Base-by-base conservation (phyloP, 2,329 filamentous ascomycete genomes). In the Domatiomyces catenatus region DNA sequence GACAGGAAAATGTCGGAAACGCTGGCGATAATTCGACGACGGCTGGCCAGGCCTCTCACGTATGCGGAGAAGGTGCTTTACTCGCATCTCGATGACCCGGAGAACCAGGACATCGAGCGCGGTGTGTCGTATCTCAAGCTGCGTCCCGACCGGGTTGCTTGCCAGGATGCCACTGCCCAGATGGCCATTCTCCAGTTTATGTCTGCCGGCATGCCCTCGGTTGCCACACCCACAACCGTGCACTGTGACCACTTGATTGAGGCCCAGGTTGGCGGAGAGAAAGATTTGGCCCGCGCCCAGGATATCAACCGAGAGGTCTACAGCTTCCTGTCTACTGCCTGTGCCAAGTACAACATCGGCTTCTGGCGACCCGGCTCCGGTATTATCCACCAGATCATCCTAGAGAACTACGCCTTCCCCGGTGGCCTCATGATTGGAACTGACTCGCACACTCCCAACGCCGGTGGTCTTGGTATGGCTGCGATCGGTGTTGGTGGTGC, bases 141-240 rank as follows among this genome's bases (percentile, higher is more conserved):
- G 61, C 86, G 92, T 60, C 92, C 92, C 52, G 92, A 98, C 68
- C 86, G 92, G 71, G 92, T 98, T 64, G 92, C 92, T 70, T 96
- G 92, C 78, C 92, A 98, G 77, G 92, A 98, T 79, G 92, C 92
- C 67, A 96, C 92, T 54, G 92, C 92, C 58, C 92, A 98, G 79
- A 98, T 98, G 92, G 92, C 92, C 58, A 94, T 98, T 61, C 79
- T 98, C 53, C 92, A 98, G 76, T 98, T 98, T 80, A 98, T 98
- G 89, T 94, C 87, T 50, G 90, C 92, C 54, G 90, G 90, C 69
- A 90, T 98, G 86, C 86, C 87, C 59, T 83, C 84, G 20, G 92
- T 96, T 55, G 89, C 89, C 57, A 96, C 93, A 64, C 92, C 92
- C 48, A 81, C 84, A 62, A 96, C 90, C 47, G 90, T 98, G 57